phyloP scores from a whole-genome alignment of 164 flowering plant species.

The Magnolia officinalis region DNA sequence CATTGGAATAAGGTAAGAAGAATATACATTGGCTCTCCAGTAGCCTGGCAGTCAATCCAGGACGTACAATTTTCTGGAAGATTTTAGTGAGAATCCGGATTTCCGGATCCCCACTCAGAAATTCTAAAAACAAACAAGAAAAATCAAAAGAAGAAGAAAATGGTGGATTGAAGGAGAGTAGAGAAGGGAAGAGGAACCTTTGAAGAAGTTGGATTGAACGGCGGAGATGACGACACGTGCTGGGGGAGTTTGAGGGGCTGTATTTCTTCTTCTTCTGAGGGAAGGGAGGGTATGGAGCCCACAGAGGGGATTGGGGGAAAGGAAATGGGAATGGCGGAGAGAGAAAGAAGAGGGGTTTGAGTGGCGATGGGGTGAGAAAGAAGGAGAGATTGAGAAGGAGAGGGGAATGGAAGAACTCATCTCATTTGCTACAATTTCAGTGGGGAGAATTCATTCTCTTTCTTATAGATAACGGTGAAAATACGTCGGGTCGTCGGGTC shows the following conservation, averaged over 20 bases:
- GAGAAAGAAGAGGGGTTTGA: background rate
- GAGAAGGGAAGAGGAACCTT: background rate
- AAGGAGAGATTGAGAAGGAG: background rate
- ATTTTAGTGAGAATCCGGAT: too few relatives aligned
- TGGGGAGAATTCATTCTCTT: too few relatives aligned
- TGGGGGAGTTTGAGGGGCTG: background rate
- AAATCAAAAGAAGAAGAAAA: background rate
- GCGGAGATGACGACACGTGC: background rate
- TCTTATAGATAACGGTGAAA: too few relatives aligned
- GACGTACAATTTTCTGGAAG: too few relatives aligned
- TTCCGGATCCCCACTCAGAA: too few relatives aligned
- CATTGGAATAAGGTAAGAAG: too few relatives aligned
- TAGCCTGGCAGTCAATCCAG: too few relatives aligned
- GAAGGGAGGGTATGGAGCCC: background rate
- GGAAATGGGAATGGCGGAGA: background rate
- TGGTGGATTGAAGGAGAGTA: background rate
- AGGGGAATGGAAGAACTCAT: background rate
- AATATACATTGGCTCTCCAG: too few relatives aligned
- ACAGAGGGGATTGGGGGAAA: background rate
- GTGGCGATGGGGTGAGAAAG: background rate
- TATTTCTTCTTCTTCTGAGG: background rate
- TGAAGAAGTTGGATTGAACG: conserved; percentile 11
- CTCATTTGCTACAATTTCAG: background rate
- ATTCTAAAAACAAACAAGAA: background rate
- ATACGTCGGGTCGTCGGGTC: too few relatives aligned